Evolutionary conservation across 768 basidiomycete species (phyloP).

Genomic region (Exsudoporus frostii): DNA sequence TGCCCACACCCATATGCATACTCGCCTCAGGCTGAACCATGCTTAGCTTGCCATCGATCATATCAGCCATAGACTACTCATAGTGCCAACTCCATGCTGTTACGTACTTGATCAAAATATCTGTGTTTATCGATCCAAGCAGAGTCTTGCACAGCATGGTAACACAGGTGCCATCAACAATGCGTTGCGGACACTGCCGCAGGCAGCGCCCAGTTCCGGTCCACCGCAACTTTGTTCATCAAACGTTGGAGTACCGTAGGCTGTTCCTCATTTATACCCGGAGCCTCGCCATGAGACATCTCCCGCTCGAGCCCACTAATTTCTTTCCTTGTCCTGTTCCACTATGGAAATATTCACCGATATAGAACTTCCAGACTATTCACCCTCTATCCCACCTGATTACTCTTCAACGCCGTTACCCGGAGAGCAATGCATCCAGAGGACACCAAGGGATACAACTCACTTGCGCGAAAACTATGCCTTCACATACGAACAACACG

Average conservation of each 20-base stretch:
- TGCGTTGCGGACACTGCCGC: constrained; percentile 12
- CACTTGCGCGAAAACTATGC: constrained; percentile 17
- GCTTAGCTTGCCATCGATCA: no score
- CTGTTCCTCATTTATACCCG: constrained; percentile 24
- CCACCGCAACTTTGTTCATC: constrained; percentile 12
- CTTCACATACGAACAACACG: constrained; percentile 31
- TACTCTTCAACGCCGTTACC: constrained; percentile 55
- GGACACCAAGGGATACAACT: constrained; percentile 33
- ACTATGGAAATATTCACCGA: constrained; percentile 14
- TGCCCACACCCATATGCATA: no score
- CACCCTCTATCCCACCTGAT: constrained; percentile 50
- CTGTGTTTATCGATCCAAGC: constrained; percentile 1
- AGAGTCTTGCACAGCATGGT: constrained; percentile 8
- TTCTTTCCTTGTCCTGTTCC: not conserved
- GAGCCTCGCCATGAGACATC: not conserved
- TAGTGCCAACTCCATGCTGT: not conserved
- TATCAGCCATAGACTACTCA: not conserved
- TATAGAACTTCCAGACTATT: constrained; percentile 46
- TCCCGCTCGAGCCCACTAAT: not conserved
- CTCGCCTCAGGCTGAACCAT: no score
- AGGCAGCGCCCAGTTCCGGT: constrained; percentile 18
- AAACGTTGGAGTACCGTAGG: constrained; percentile 2
- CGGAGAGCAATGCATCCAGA: constrained; percentile 53
- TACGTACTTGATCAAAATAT: not conserved
- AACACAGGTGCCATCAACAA: not conserved